A percentile compares a stretch with the other conserved stretches of the same genome.
These are phyloP conservation scores for Tulasnella sp. DNA, from an alignment of 768 basidiomycete species.

Conservation along the genomic window DNA sequence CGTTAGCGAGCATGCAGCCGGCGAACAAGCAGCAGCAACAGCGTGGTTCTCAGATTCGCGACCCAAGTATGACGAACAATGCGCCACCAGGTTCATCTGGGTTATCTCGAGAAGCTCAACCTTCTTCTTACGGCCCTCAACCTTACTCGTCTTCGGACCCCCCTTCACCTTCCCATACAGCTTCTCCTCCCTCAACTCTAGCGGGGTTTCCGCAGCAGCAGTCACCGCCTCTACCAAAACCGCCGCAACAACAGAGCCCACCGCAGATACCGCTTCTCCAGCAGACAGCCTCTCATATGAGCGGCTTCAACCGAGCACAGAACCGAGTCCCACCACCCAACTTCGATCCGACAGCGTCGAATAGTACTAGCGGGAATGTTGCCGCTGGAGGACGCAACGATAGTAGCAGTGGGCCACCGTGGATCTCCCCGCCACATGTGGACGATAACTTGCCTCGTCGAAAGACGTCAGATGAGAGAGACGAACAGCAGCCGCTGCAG, in stretches of 20 bases:
- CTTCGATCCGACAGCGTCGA: not conserved
- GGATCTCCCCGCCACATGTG: not conserved
- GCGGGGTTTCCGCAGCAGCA: not conserved
- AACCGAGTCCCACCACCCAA: constrained; percentile 5
- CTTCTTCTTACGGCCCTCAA: not conserved
- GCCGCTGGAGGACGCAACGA: not conserved
- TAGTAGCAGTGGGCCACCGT: not conserved
- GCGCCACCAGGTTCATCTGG: not conserved
- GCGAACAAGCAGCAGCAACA: not conserved
- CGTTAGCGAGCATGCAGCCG: not conserved
- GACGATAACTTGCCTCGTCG: not conserved
- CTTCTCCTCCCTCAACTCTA: constrained; percentile 3
- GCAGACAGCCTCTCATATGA: not conserved
- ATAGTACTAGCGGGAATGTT: not conserved
- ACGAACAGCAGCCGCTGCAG: not conserved
- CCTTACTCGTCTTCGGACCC: not conserved
- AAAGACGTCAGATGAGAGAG: not conserved
- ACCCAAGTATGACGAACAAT: not conserved
- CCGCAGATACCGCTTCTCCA: constrained; percentile 2
- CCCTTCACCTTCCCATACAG: constrained; percentile 13
- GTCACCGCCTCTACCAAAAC: not conserved
- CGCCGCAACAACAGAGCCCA: constrained; percentile 3
- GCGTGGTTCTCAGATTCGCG: constrained; percentile 10
- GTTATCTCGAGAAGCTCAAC: constrained; percentile 4
- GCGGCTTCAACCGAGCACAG: not conserved